phyloP scores from a whole-genome alignment of 2,329 filamentous ascomycete species.

The Aspergillus chevalieri region DNA sequence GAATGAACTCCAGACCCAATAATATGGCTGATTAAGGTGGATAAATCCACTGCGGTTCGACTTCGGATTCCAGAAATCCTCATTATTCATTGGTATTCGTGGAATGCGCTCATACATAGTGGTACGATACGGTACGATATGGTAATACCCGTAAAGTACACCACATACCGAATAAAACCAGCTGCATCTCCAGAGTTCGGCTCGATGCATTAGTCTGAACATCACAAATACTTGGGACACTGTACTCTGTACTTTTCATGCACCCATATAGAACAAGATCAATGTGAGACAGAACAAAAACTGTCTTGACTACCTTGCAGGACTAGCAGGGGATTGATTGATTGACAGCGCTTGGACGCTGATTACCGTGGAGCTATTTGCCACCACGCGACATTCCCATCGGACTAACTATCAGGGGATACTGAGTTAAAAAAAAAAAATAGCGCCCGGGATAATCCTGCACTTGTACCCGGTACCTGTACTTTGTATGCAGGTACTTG shows the following conservation, averaged over 20 bases:
- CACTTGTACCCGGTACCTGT: background rate
- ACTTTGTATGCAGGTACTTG: too few relatives aligned
- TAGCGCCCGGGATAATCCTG: background rate
- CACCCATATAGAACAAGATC: too few relatives aligned
- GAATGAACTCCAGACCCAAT: background rate
- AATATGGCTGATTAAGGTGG: background rate
- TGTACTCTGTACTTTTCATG: too few relatives aligned
- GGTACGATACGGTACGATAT: background rate
- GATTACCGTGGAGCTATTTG: background rate
- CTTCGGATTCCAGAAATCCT: background rate
- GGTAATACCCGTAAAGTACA: background rate
- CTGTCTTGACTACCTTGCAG: too few relatives aligned
- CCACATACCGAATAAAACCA: background rate
- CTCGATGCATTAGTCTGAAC: background rate
- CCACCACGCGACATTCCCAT: constrained; percentile 1
- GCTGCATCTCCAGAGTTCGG: background rate
- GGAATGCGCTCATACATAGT: background rate
- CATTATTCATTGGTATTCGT: background rate
- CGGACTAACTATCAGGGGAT: background rate
- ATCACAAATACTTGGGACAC: background rate
- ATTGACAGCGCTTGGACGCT: too few relatives aligned
- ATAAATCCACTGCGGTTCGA: background rate
- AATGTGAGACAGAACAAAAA: too few relatives aligned
- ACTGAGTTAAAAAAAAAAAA: too few relatives aligned
- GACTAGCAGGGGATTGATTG: too few relatives aligned